Conservation (phyloP, 495 filamentous ascomycete genomes). For the Aspergillus steynii region DNA sequence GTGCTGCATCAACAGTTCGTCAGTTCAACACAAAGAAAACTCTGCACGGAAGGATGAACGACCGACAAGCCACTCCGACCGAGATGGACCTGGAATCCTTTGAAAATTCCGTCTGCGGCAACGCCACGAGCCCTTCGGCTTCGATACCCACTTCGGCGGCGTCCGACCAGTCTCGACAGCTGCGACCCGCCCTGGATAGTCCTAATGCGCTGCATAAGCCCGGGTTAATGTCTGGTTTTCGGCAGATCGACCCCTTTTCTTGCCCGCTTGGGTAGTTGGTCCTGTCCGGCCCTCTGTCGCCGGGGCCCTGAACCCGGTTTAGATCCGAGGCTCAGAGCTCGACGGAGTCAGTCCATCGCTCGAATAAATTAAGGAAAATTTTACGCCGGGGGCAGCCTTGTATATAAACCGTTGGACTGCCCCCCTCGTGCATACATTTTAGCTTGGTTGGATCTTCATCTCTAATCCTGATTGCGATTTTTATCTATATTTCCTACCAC, state of each 20-base stretch:
- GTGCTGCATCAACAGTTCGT: no score
- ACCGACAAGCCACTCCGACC: no score
- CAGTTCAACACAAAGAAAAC: background rate
- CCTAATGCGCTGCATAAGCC: constrained; percentile 10
- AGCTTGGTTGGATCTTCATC: background rate
- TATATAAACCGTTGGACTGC: constrained; percentile 6
- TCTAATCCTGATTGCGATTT: background rate
- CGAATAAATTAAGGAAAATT: background rate
- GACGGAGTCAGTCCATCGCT: constrained; percentile 6
- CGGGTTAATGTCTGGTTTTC: background rate
- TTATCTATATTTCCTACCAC: background rate
- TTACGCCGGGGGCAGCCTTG: background rate
- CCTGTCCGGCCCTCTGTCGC: background rate
- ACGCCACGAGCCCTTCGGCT: background rate
- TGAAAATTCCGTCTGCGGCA: background rate
- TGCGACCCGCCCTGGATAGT: background rate
- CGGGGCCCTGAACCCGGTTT: constrained; percentile 1
- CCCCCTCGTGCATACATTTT: background rate
- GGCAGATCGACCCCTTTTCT: constrained; percentile 5
- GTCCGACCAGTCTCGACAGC: constrained; percentile 5
- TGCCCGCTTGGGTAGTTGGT: background rate
- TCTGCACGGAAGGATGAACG: background rate
- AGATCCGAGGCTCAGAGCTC: constrained; percentile 8
- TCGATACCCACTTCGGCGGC: constrained; percentile 1
- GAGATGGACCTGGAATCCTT: background rate